These are phyloP conservation scores for Marvania coccoides DNA, from an alignment of 139 green algal genomes.

Conservation along the genomic window DNA sequence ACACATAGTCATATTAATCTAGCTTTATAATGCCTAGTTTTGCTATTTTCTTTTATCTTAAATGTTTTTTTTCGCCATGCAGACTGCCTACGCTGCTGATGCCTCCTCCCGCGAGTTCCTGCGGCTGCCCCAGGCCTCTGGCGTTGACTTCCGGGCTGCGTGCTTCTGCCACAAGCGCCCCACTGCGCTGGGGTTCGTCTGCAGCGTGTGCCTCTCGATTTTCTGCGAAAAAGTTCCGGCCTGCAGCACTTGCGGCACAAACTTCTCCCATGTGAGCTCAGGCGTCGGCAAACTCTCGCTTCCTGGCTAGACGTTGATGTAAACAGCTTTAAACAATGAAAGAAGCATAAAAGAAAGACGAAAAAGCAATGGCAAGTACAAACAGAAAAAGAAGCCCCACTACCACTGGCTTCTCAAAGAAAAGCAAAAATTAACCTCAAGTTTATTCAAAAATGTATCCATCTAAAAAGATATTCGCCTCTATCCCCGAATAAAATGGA, in stretches of 20 bases:
- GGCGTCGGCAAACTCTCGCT: too few relatives aligned
- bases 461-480: too few relatives aligned
- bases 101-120: conserved; percentile 28
- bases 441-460: too few relatives aligned
- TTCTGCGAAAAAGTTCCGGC: conserved; percentile 49
- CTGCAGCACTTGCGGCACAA: conserved; percentile 56
- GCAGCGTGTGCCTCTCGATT: conserved; percentile 70
- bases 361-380: neutral
- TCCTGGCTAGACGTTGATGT: neutral
- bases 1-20: neutral
- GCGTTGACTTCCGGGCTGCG: conserved; percentile 61
- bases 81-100: conserved; percentile 29
- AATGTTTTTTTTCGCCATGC: too few relatives aligned
- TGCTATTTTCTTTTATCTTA: too few relatives aligned
- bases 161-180: conserved; percentile 59
- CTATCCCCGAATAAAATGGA: too few relatives aligned
- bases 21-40: neutral
- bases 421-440: too few relatives aligned
- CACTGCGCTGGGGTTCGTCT: conserved; percentile 65
- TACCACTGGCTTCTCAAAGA: too few relatives aligned
- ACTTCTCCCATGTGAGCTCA: too few relatives aligned
- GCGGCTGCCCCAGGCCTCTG: conserved; percentile 9
- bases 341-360: neutral
- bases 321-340: neutral
- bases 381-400: too few relatives aligned